Conservation (phyloP, 768 basidiomycete genomes). For the Tylopilus plumbeoviolaceoides region DNA sequence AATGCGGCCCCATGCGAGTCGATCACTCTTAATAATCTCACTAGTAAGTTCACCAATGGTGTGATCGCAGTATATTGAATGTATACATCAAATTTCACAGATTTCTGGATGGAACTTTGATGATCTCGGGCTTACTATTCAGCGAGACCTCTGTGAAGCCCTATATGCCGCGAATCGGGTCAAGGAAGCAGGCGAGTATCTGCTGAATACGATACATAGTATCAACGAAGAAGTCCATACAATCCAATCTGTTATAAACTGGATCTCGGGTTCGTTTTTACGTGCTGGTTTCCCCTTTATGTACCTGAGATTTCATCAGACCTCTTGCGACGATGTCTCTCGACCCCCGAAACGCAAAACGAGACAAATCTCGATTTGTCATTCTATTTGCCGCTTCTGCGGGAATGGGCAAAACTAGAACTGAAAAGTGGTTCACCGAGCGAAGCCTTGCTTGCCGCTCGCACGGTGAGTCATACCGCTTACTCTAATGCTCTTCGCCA, state of each 20-base stretch:
- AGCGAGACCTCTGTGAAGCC: not conserved
- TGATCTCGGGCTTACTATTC: not conserved
- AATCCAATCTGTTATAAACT: not conserved
- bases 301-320: not conserved
- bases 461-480: not conserved
- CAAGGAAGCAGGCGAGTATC: not conserved
- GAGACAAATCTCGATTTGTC: no score
- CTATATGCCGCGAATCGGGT: not conserved
- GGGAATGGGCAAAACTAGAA: not conserved
- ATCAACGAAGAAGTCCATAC: not conserved
- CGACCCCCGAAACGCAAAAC: not conserved
- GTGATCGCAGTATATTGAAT: no score
- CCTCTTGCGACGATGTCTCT: not conserved
- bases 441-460: not conserved
- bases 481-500: not conserved
- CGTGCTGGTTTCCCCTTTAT: not conserved
- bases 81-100: not conserved
- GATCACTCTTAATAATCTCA: not conserved
- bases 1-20: not conserved
- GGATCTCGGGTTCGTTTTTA: not conserved
- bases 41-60: not conserved
- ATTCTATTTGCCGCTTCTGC: not conserved
- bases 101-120: constrained; percentile 1
- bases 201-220: not conserved
- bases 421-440: not conserved